Evolutionary conservation across 225 moss, liverwort and hornwort genomes (phyloP), one percentile per base, ranked within the genome.

Genomic region (Antitrichia curtipendula): DNA sequence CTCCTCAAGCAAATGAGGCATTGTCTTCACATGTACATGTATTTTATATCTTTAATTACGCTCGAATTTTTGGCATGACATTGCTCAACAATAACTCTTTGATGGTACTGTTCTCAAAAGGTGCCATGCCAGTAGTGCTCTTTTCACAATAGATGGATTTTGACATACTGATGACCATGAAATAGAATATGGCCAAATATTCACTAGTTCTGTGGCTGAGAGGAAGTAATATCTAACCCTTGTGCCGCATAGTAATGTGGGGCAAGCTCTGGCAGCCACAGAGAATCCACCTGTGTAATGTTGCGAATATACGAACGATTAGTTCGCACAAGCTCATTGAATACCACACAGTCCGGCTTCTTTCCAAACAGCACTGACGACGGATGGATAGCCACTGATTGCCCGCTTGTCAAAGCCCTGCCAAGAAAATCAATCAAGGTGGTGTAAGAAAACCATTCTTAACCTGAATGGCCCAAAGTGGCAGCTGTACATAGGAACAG

Each of bases 301-400:
- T 93, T 95, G 85, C 99, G 94, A 70, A 99, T 96, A 62, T 97
- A 99, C n/a, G 95, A 93, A 49, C 94, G 95, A 86, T 95, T 96
- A n/a, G 97, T 99, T 90, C 94, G 93, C 80, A 97, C 97, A 29
- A 99, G 93, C 88, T 99, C 99, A 75, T 97, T 95, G 75, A 95
- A 99, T 50, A 99, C 92, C 58, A 97, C 96, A 77, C 95, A 99
- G 49, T 99, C 97, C 56, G 96, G 97, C 89, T 99, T 99, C 91
- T 95, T 95, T 54, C 96, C 95, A 74, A 96, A 95, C 38, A 99
- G 87, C 38, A 95, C 97, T 73, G 98, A 99, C 65, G 97, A 97
- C 34, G 99, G 99, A 82, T 99, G 97, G 85, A 97, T 96, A 68
- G 95, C 92, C 56, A 99, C 99, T 65, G 91, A 89, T 84, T 99